Conservation (phyloP, 768 basidiomycete genomes). For the Tulasnella sp. region DNA sequence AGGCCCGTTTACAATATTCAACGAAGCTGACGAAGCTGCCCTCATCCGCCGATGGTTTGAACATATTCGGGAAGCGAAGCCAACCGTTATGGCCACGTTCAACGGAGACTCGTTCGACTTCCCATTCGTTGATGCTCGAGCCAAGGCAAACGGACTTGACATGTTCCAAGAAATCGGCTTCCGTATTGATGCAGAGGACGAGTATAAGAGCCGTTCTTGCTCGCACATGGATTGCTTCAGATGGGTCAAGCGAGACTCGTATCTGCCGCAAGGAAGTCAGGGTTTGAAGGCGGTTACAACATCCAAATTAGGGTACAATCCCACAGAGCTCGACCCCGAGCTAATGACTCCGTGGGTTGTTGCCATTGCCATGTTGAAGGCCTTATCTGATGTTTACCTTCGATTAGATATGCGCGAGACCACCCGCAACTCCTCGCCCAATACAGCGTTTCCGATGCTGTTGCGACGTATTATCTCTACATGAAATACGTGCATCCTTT, state of each 20-base stretch:
- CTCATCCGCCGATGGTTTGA: slow-evolving; percentile 83
- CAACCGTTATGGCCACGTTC: slow-evolving; percentile 95
- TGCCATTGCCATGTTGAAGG: not conserved
- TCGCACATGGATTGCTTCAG: slow-evolving; percentile 99
- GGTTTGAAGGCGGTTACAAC: slow-evolving; percentile 97
- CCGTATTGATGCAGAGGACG: slow-evolving; percentile 81
- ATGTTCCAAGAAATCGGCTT: slow-evolving; percentile 96
- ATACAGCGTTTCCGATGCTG: slow-evolving; percentile 99
- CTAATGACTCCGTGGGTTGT: slow-evolving; percentile 91
- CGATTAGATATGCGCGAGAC: slow-evolving; percentile 80
- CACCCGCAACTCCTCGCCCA: slow-evolving; percentile 91
- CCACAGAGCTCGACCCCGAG: slow-evolving; percentile 95
- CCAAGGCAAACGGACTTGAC: slow-evolving; percentile 84
- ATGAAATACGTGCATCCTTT: slow-evolving; percentile 99
- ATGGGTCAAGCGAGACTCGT: slow-evolving; percentile 99
- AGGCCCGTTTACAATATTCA: slow-evolving; percentile 92
- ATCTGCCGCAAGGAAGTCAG: slow-evolving; percentile 95
- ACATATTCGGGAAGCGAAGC: slow-evolving; percentile 87
- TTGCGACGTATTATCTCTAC: slow-evolving; percentile 99
- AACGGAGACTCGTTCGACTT: slow-evolving; percentile 99
- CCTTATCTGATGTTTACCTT: not conserved
- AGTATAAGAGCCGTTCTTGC: slow-evolving; percentile 87
- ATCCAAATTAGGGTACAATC: slow-evolving; percentile 91
- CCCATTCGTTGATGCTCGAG: slow-evolving; percentile 83
- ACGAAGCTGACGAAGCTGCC: slow-evolving; percentile 83